Base-by-base conservation (phyloP, 352 stramenopile species). In the Bremia lactucae region DNA sequence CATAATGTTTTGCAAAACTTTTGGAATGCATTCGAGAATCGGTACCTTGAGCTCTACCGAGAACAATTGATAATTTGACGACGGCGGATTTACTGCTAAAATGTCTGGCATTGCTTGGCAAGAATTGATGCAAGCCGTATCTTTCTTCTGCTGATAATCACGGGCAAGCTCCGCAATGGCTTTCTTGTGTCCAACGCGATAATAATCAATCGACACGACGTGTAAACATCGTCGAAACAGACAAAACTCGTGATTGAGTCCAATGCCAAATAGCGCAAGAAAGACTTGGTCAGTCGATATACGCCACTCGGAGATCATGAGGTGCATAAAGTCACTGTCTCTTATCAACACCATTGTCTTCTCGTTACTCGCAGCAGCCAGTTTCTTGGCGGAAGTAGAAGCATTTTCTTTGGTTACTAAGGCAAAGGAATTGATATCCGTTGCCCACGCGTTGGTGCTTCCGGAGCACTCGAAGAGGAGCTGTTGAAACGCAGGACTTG, bases 211-310 rank as follows among this genome's bases (percentile, higher is more conserved):
- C 3, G 62, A 56, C 9, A 64, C 39, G 11, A 76, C 70, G 40
- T 80, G 67, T 15, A 87, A 42, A 52, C 75, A 87, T 14, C 70
- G 57, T 6, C 68, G 72, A 7, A 82, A 78, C 0, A 60, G 40
- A 23, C 81, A 72, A 42, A 87, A 87, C 13, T 85, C 70, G 8
- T 72, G 65, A 31, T 87, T 72, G 6, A 87, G 38, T 2, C 68
- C 66, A 6, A 85, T 58, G 0, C 68, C 72, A 50, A 80, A 81
- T 2, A 84, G 46, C 4, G 63, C 70, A 7, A 80, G 25, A 44
- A 79, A 72, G 11, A 45, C 28, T 3, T 6, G 3, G 31, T 13
- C 45, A 9, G 36, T 38, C 11, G 46, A 50, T 28, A 51, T 42
- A 7, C 40, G 42, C 72, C 70, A 86, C 43, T 81, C 66, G 2